Conservation (phyloP, 164 flowering plant genomes). For the Magnolia changhungtana region DNA sequence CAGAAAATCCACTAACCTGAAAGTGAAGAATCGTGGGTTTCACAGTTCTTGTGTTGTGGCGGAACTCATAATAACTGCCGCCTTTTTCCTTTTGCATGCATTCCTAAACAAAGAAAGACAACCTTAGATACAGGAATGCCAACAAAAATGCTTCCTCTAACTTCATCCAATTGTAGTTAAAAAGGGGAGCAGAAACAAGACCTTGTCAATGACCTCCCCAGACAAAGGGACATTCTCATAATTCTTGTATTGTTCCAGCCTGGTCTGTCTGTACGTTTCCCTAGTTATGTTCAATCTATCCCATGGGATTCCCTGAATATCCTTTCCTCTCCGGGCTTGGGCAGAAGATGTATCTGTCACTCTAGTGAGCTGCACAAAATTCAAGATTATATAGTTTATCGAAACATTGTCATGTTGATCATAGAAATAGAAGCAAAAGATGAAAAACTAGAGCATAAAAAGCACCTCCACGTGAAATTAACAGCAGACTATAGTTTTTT, state of each 20-base stretch:
- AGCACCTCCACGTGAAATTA: background rate
- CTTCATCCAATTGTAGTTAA: too few species aligned
- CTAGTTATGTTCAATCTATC: conserved; percentile 54
- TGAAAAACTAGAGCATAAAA: background rate
- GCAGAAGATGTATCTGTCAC: conserved; percentile 65
- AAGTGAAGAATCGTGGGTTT: conserved; percentile 75
- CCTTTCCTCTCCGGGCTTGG: conserved; percentile 62
- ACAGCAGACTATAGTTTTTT: background rate
- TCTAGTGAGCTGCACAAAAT: conserved; percentile 40
- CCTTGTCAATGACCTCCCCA: conserved; percentile 54
- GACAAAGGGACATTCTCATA: conserved; percentile 57
- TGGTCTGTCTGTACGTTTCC: conserved; percentile 49
- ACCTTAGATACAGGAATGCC: background rate
- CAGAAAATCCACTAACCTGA: conserved; percentile 39
- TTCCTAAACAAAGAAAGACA: conserved; percentile 30
- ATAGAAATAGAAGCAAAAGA: background rate
- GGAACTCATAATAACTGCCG: conserved; percentile 49
- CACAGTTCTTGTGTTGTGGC: conserved; percentile 56
- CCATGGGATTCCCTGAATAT: conserved; percentile 81
- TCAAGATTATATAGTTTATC: background rate
- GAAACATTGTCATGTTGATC: background rate
- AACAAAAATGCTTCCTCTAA: background rate
- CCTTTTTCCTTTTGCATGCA: conserved; percentile 48
- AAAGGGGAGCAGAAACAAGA: conserved; percentile 5
- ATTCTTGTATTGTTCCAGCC: conserved; percentile 65